phyloP scores from a whole-genome alignment of 805 yeast genomes.

The Debaryomyces prosopidis region DNA sequence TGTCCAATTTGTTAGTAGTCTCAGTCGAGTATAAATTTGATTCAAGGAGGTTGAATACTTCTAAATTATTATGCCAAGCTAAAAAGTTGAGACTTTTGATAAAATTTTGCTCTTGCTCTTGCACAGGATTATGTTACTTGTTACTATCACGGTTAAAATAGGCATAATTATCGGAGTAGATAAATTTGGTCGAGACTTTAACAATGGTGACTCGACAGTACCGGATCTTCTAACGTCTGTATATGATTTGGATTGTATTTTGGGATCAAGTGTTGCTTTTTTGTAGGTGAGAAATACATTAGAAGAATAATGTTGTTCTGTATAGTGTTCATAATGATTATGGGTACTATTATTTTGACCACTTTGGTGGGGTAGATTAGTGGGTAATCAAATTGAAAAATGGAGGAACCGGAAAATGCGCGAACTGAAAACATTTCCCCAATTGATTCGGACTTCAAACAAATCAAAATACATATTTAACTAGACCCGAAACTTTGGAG shows the following conservation, averaged over 20 bases:
- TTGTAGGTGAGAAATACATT: conserved; percentile 38
- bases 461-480: no score
- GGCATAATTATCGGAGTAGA: conserved; percentile 9
- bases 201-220: conserved; percentile 4
- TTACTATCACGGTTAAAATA: conserved; percentile 9
- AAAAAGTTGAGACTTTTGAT: conserved; percentile 7
- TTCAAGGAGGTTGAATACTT: not conserved
- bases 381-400: no score
- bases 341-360: conserved; percentile 43
- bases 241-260: conserved; percentile 7
- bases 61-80: conserved; percentile 6
- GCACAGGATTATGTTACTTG: conserved; percentile 8
- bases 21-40: no score
- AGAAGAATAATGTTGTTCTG: conserved; percentile 40
- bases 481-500: no score
- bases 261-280: conserved; percentile 3
- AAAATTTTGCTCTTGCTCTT: conserved; percentile 11
- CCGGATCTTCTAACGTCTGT: conserved; percentile 6
- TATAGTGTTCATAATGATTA: conserved; percentile 38
- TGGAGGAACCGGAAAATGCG: no score
- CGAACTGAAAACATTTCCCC: no score
- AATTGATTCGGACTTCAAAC: no score
- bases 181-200: conserved; percentile 5
- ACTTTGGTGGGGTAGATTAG: no score
- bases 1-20: no score